Evolutionary conservation across 2,329 filamentous ascomycete genomes (phyloP), one percentile per base, ranked within the genome.

Genomic region (Leptographium flavum): DNA sequence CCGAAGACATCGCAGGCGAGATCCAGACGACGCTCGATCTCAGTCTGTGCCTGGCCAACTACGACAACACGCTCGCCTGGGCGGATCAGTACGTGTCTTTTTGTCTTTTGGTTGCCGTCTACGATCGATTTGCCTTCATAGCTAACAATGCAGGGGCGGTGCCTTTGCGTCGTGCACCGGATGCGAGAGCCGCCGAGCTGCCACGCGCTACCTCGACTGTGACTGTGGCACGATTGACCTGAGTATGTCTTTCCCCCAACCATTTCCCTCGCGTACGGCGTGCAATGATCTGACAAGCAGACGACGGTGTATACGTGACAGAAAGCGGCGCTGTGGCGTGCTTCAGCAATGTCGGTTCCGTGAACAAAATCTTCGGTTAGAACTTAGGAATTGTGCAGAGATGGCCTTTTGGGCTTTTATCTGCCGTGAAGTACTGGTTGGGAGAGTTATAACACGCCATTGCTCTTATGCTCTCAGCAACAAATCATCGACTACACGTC

Each of bases 21-120:
- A n/a, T 45, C 4, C 14, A 30, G 14, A 38, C 41, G 17, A 25
- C 23, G 7, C 43, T 51, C 9, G 40, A 51, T 30, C 45, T 51
- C 5, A 47, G 19, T 22, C 44, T 43, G 13, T 51, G 50, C 17
- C 33, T 51, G 2, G 50, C 43, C 38, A 51, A 51, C 44, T 51
- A 43, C 39, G 25, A 48, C 32, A 45, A 48, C 43, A 32, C 49
- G 2, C 37, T 51, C 1, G 41, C 11, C 14, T 51, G 49, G 49
- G 47, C 35, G 6, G 22, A 35, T 11, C 25, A n/a, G 25, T 21
- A 15, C 19, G 17, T 25, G 27, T 22, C 2, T 9, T 19, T 13
- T 14, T 8, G 17, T 39, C 21, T 17, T 33, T 2, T 42, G 5
- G 33, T 9, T 2, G 2, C n/a, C n/a, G n/a, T n/a, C n/a, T n/a